Percentiles rank a stretch among this genome's conserved stretches.
Conservation (phyloP, 2,329 filamentous ascomycete species). For the Penicillium paneum region DNA sequence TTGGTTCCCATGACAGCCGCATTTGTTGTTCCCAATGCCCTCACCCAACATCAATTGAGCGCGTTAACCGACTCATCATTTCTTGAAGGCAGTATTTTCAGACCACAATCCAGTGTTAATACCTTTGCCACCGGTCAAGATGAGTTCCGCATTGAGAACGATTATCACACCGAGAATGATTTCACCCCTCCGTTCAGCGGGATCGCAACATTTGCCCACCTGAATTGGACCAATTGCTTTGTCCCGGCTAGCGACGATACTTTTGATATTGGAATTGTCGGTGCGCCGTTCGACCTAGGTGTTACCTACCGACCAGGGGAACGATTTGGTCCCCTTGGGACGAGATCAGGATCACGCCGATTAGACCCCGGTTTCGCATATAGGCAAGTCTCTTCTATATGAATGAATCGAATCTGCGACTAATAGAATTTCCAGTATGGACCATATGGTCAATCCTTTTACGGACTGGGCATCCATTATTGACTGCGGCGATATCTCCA, state of each 20-base stretch:
- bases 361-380: background rate
- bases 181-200: background rate
- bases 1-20: too few species aligned
- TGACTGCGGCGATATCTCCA: background rate
- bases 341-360: background rate
- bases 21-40: too few species aligned
- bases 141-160: background rate
- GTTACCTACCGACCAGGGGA: background rate
- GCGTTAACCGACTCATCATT: too few species aligned
- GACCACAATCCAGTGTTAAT: too few species aligned
- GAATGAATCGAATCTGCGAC: too few species aligned
- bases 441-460: background rate
- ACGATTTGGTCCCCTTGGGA: background rate
- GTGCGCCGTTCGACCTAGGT: background rate
- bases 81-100: too few species aligned
- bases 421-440: background rate
- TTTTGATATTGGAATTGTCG: background rate
- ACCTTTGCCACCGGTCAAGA: background rate
- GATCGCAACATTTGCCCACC: background rate
- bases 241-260: background rate
- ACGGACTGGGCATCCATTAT: background rate
- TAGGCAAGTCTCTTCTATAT: background rate
- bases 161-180: background rate
- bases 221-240: background rate
- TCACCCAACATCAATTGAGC: too few species aligned